phyloP scores from a whole-genome alignment of 768 basidiomycete genomes.

The Psilocybe cyanescens region DNA sequence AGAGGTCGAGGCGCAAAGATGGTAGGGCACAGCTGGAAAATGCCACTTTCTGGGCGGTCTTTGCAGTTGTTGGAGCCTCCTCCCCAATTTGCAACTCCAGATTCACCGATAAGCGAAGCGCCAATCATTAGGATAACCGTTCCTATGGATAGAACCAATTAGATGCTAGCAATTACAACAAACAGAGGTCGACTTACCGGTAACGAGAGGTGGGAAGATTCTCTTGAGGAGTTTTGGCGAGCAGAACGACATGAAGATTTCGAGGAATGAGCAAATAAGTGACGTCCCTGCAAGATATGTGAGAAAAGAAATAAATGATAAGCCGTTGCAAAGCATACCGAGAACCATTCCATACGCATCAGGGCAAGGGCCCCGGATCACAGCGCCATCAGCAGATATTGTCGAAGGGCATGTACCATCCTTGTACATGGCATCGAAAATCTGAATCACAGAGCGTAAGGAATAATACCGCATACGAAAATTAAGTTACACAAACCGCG shows the following conservation, averaged over 20 bases:
- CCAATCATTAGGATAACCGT: constrained; percentile 84
- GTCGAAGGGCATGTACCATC: constrained; percentile 77
- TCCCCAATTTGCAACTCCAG: constrained; percentile 82
- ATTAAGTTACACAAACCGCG: constrained; percentile 46
- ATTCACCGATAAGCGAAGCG: constrained; percentile 72
- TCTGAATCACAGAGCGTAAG: constrained; percentile 37
- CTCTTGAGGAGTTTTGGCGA: constrained; percentile 62
- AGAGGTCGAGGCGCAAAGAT: constrained; percentile 72
- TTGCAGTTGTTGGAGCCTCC: constrained; percentile 80
- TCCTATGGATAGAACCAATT: constrained; percentile 42
- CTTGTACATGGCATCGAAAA: constrained; percentile 77
- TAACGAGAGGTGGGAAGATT: constrained; percentile 82
- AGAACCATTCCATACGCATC: constrained; percentile 83
- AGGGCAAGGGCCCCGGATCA: constrained; percentile 66
- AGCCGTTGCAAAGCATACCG: constrained; percentile 39
- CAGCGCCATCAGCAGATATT: constrained; percentile 58
- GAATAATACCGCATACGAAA: not conserved
- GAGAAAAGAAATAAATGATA: not conserved
- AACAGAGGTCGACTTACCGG: constrained; percentile 42
- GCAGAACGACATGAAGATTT: constrained; percentile 81
- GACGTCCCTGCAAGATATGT: constrained; percentile 57
- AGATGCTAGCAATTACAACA: not conserved
- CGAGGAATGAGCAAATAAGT: constrained; percentile 76
- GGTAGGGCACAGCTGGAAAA: constrained; percentile 74
- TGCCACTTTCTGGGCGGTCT: constrained; percentile 60